Conservation (phyloP, 1,284 basidiomycete genomes). For the Sporisorium iseilematis-ciliati region DNA sequence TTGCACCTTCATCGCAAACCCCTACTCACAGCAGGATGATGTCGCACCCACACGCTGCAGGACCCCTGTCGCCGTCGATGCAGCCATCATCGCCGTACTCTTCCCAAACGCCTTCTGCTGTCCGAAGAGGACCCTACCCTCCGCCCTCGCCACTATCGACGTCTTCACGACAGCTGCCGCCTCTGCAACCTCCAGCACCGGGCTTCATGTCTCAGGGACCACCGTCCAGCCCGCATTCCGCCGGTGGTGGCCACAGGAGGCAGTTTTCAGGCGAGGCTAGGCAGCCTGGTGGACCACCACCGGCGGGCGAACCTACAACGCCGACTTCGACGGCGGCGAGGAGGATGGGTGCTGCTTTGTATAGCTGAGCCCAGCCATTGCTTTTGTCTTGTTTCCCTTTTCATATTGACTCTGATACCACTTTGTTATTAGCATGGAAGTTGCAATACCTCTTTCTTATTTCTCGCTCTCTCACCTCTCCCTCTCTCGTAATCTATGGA, state of each 20-base stretch:
- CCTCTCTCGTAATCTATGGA: neutral
- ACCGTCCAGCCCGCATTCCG: slow-evolving; percentile 22
- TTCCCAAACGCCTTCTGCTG: slow-evolving; percentile 36
- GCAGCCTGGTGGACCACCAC: slow-evolving; percentile 2
- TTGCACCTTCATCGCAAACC: slow-evolving; percentile 23
- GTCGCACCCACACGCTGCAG: slow-evolving; percentile 36
- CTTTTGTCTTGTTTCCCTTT: neutral
- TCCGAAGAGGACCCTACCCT: slow-evolving; percentile 32
- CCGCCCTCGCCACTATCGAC: slow-evolving; percentile 35
- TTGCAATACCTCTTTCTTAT: neutral
- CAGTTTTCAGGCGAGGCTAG: slow-evolving; percentile 28
- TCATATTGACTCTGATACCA: neutral
- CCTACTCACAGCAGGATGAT: slow-evolving; percentile 39
- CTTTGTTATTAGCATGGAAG: neutral
- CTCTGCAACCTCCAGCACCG: slow-evolving; percentile 14
- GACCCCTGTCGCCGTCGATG: slow-evolving; percentile 31
- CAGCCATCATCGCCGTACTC: slow-evolving; percentile 38
- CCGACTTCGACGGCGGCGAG: slow-evolving; percentile 27
- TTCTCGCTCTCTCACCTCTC: neutral
- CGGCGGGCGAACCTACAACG: slow-evolving; percentile 30
- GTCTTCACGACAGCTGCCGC: slow-evolving; percentile 32
- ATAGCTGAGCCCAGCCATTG: slow-evolving; percentile 18
- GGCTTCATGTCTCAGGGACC: slow-evolving; percentile 29
- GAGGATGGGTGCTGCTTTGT: slow-evolving; percentile 46
- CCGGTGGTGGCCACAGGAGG: slow-evolving; percentile 14